These are phyloP conservation scores for Brassica nigra DNA, from an alignment of 345 rosid genomes.

Conservation along the genomic window DNA sequence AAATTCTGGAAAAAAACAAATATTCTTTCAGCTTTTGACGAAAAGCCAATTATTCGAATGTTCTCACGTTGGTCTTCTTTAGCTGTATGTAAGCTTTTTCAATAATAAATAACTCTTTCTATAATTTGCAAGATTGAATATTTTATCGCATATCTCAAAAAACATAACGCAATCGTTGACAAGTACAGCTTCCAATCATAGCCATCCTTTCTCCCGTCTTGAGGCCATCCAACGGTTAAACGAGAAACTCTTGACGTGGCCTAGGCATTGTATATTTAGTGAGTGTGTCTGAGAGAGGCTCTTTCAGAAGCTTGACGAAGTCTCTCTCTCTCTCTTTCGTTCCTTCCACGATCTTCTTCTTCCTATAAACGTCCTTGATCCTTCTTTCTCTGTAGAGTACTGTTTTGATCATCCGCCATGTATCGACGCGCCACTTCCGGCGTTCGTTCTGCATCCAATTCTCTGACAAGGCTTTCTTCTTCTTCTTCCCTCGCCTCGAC, in stretches of 20 bases:
- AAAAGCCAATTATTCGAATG: constrained; percentile 38
- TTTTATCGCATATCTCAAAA: neutral
- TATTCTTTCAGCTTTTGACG: constrained; percentile 26
- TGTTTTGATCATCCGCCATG: constrained; percentile 32
- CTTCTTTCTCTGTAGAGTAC: neutral
- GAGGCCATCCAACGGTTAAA: constrained; percentile 30
- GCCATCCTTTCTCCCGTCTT: neutral
- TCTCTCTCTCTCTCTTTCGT: constrained; percentile 3
- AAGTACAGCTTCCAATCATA: neutral
- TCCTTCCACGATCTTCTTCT: constrained; percentile 23
- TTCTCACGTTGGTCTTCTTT: constrained; percentile 31
- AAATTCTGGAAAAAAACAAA: neutral
- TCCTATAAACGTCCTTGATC: neutral
- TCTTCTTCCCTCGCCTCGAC: constrained; percentile 31
- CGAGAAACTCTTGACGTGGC: neutral
- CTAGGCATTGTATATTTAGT: constrained; percentile 19
- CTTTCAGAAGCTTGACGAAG: neutral
- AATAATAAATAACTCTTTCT: neutral
- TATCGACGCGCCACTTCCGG: constrained; percentile 42
- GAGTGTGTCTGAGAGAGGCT: neutral
- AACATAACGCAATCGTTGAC: constrained; percentile 1
- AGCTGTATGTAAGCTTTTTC: neutral
- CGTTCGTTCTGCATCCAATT: constrained; percentile 44
- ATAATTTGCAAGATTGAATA: neutral
- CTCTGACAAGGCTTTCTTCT: constrained; percentile 44